phyloP scores from a whole-genome alignment of 1,284 basidiomycete genomes.

The Fomitiporia mediterranea region DNA sequence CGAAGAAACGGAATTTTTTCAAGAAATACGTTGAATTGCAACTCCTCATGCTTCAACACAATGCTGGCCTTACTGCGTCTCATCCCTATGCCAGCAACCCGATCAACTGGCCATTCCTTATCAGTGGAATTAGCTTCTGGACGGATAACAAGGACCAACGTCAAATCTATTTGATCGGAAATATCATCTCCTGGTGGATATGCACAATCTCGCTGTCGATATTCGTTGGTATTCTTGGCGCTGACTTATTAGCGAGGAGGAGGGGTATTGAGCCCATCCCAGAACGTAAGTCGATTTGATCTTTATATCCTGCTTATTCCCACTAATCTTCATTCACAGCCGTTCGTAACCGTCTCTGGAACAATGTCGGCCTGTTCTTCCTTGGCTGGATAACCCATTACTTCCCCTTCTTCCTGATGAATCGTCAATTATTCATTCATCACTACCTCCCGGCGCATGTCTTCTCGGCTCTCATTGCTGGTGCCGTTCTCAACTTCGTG shows the following conservation, averaged over 20 bases:
- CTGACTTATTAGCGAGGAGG: slow-evolving; percentile 85
- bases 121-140: slow-evolving; percentile 98
- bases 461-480: slow-evolving; percentile 87
- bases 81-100: slow-evolving; percentile 95
- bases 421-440: slow-evolving; percentile 93
- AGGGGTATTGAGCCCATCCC: slow-evolving; percentile 84
- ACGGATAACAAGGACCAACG: slow-evolving; percentile 79
- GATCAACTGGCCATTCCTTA: slow-evolving; percentile 97
- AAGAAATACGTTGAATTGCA: slow-evolving; percentile 94
- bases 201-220: slow-evolving; percentile 82
- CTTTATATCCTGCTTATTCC: neutral
- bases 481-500: slow-evolving; percentile 89
- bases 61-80: slow-evolving; percentile 89
- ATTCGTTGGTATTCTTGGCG: slow-evolving; percentile 85
- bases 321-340: slow-evolving; percentile 39
- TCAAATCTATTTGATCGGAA: slow-evolving; percentile 97
- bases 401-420: slow-evolving; percentile 97
- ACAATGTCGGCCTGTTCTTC: slow-evolving; percentile 93
- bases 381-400: slow-evolving; percentile 96
- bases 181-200: slow-evolving; percentile 93
- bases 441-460: slow-evolving; percentile 97
- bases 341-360: slow-evolving; percentile 89
- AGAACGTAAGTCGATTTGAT: slow-evolving; percentile 56
- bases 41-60: slow-evolving; percentile 95
- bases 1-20: slow-evolving; percentile 87